Base-by-base conservation (phyloP, 2,329 filamentous ascomycete genomes). In the Scolecobasidium constrictum region DNA sequence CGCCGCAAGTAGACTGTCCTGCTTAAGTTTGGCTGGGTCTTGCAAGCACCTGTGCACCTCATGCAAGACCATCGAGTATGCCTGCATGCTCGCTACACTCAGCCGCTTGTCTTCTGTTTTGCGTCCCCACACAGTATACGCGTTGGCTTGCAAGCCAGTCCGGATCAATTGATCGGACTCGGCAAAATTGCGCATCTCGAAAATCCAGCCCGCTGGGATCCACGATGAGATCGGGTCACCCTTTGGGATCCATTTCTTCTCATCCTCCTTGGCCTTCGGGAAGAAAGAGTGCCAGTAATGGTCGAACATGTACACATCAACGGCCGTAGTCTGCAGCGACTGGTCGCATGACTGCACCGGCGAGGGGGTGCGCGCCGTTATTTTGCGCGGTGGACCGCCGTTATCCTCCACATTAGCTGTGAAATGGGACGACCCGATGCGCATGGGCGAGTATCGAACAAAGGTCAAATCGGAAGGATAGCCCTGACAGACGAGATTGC, bases 281-380 rank as follows among this genome's bases (percentile, higher is more conserved):
- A 21, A 42, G 18, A 35, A 42, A 18, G 16, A 20, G 11, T 36
- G 23, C 40, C 40, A 42, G 15, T 42, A 42, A 35, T 42, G 18
- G 40, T 42, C 13, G 19, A 42, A 22, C 12, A 42, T 21, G 12
- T 23, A 31, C n/a, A 20, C 20, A 12, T 42, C 28, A 11, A 16
- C 31, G 2, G 31, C 20, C 12, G 18, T 21, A 13, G 17, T 35
- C 9, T 22, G 35, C 13, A 42, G 36, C 18, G 19, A 19, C 12
- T 19, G 19, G 11, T 9, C 9, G 5, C 9, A 7, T n/a, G 9
- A 9, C 26, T 7, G 9, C n/a, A 31, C n/a, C 9, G 26, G 26
- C 9, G 26, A 31, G 26, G 9, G 26, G 9, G 26, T 31, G 9
- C n/a, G 9, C n/a, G 9, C 26, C 9, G n/a, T n/a, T 9, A n/a